Evolutionary conservation across 306 rosid genomes (phyloP).

Genomic region (Lathyrus tuberosus): DNA sequence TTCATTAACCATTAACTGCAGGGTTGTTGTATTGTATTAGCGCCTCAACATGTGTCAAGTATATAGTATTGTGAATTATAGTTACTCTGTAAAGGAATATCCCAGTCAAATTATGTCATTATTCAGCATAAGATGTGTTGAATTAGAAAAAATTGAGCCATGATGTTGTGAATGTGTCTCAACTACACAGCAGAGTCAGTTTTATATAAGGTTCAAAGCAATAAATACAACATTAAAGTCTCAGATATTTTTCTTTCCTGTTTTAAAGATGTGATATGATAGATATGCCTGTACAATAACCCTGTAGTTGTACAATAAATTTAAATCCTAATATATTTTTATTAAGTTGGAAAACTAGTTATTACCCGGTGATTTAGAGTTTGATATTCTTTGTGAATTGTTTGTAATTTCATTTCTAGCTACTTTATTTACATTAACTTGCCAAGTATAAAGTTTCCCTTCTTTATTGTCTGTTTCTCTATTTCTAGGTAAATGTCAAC

Average conservation of each 20-base stretch:
- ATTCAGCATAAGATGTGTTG: not conserved
- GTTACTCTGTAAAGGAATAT: slow-evolving; percentile 9
- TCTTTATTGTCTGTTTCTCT: slow-evolving; percentile 16
- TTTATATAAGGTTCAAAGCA: not conserved
- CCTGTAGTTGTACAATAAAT: not conserved
- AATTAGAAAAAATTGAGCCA: not conserved
- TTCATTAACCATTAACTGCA: slow-evolving; percentile 13
- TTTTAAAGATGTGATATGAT: not conserved
- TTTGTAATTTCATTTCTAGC: slow-evolving; percentile 27
- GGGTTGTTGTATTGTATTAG: slow-evolving; percentile 19
- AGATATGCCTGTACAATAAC: no score
- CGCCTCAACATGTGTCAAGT: slow-evolving; percentile 9
- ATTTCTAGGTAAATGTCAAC: slow-evolving; percentile 85
- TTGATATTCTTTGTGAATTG: slow-evolving; percentile 29
- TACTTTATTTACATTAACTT: slow-evolving; percentile 13
- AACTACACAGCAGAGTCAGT: not conserved
- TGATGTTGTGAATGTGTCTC: not conserved
- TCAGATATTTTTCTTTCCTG: not conserved
- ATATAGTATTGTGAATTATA: slow-evolving; percentile 4
- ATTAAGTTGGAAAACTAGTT: slow-evolving; percentile 2
- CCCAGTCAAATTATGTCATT: slow-evolving; percentile 1
- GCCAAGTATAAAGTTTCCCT: slow-evolving; percentile 2
- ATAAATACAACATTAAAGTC: not conserved
- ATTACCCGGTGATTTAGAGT: slow-evolving; percentile 14
- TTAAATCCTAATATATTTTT: not conserved